These are phyloP conservation scores for Moringa oleifera DNA, from an alignment of 345 rosid species.

Conservation along the genomic window DNA sequence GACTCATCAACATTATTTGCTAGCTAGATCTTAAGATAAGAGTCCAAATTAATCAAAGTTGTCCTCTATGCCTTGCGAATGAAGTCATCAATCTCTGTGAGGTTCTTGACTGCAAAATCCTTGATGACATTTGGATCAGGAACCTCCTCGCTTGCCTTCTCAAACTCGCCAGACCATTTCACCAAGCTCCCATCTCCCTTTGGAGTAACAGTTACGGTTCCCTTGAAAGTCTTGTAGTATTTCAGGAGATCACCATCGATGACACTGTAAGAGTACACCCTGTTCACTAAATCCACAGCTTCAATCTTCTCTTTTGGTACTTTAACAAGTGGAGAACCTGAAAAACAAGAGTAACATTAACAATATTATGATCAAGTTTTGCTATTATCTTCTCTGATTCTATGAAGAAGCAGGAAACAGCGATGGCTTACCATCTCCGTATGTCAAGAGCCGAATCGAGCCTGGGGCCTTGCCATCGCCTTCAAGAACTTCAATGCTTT, in stretches of 20 bases:
- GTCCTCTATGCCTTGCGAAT: constrained; percentile 34
- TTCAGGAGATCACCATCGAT: constrained; percentile 75
- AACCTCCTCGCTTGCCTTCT: constrained; percentile 64
- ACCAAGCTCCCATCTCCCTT: constrained; percentile 61
- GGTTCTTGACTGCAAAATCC: constrained; percentile 75
- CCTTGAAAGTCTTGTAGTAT: constrained; percentile 69
- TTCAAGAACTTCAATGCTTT: constrained; percentile 67
- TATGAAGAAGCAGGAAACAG: no score
- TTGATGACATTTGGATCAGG: constrained; percentile 61
- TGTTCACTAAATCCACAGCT: constrained; percentile 52
- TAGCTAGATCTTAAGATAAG: no score
- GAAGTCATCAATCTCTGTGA: constrained; percentile 64
- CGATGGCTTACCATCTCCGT: constrained; percentile 48
- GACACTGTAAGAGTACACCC: constrained; percentile 45
- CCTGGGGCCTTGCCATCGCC: constrained; percentile 85
- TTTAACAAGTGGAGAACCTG: constrained; percentile 70
- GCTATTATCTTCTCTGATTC: no score
- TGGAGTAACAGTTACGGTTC: constrained; percentile 42
- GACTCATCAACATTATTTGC: no score
- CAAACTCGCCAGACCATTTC: constrained; percentile 74
- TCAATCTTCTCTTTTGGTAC: constrained; percentile 73
- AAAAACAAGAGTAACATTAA: background rate
- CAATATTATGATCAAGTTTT: no score
- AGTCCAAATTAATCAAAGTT: no score
- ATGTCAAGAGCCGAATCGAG: constrained; percentile 62